These are phyloP conservation scores for Trichaptum fuscoviolaceum DNA, from an alignment of 768 basidiomycete genomes.

Conservation along the genomic window DNA sequence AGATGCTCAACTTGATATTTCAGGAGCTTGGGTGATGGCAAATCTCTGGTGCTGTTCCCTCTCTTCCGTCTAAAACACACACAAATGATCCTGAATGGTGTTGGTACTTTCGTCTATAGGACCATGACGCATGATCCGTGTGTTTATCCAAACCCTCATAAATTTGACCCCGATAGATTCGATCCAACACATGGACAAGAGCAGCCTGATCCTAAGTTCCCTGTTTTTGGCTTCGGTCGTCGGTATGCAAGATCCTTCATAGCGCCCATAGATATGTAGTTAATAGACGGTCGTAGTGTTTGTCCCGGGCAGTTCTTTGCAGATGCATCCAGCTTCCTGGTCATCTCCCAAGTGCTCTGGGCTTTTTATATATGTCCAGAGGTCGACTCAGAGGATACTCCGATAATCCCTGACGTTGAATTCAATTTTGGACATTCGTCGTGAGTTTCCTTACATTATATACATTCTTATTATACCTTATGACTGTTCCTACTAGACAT, in stretches of 20 bases:
- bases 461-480: neutral
- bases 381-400: neutral
- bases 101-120: conserved; percentile 25
- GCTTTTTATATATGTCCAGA: neutral
- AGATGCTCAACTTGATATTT: neutral
- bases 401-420: neutral
- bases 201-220: neutral
- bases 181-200: neutral
- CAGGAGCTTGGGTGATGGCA: neutral
- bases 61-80: neutral
- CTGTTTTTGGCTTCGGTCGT: neutral
- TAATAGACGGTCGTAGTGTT: neutral
- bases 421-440: neutral
- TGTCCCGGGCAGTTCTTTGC: neutral
- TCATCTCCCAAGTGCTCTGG: neutral
- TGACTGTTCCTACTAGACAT: neutral
- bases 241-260: neutral
- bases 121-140: neutral
- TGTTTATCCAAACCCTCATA: neutral
- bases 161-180: neutral
- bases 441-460: neutral
- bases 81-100: neutral
- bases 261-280: neutral
- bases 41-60: neutral
- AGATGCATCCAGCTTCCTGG: neutral